Conservation (phyloP, 441 rosid species). For the Populus tomentosa region DNA sequence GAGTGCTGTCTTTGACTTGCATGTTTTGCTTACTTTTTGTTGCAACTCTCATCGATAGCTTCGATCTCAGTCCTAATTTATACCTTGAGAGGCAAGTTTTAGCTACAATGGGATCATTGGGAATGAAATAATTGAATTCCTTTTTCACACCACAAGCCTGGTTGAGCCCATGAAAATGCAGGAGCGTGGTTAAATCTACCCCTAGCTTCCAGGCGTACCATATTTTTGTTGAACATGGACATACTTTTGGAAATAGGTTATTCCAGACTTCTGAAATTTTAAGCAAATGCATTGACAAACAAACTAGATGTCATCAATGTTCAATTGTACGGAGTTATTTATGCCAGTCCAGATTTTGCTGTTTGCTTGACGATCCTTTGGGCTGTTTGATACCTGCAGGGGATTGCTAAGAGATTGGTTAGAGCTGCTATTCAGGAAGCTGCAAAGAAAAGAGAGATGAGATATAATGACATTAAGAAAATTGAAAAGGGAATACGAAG, state of each 20-base stretch:
- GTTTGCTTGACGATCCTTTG: neutral
- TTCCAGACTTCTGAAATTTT: neutral
- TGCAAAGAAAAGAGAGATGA: conserved; percentile 76
- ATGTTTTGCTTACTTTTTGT: neutral
- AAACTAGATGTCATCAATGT: neutral
- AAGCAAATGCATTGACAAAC: neutral
- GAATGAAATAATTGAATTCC: neutral
- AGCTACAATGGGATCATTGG: neutral
- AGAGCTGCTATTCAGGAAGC: conserved; percentile 73
- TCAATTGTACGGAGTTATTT: neutral
- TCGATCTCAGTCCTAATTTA: neutral
- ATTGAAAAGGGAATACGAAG: conserved; percentile 60
- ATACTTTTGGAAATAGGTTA: neutral
- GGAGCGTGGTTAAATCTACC: neutral
- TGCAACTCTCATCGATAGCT: neutral
- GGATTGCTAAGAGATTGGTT: conserved; percentile 71
- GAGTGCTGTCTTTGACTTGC: conserved; percentile 11
- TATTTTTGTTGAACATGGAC: neutral
- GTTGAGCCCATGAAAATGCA: neutral
- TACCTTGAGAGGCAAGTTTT: neutral
- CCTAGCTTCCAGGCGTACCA: neutral
- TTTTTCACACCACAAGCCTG: neutral
- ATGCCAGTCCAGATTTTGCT: neutral
- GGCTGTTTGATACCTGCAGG: conserved; percentile 32
- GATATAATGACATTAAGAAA: conserved; percentile 62